These are phyloP conservation scores for Penicillium cinerascens DNA, from an alignment of 495 filamentous ascomycete genomes.

Conservation along the genomic window DNA sequence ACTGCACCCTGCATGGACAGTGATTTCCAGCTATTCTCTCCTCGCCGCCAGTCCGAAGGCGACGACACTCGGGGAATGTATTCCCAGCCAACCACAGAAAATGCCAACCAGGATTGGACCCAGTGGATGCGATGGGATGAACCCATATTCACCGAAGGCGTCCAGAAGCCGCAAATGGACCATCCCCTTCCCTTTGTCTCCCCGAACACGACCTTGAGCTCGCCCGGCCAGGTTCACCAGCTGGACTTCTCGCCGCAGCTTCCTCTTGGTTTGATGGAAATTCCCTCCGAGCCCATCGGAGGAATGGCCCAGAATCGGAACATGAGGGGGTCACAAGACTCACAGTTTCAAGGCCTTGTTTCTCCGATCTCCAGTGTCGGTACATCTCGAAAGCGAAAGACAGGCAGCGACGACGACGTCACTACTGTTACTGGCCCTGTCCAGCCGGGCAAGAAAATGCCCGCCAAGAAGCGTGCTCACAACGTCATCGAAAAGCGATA, in stretches of 20 bases:
- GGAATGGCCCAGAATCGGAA: constrained; percentile 3
- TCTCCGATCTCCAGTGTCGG: constrained; percentile 35
- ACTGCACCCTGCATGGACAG: constrained; percentile 31
- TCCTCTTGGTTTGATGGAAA: constrained; percentile 32
- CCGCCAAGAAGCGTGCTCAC: constrained; percentile 91
- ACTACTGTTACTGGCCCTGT: constrained; percentile 30
- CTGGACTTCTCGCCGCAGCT: constrained; percentile 35
- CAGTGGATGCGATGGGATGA: constrained; percentile 54
- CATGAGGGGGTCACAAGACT: constrained; percentile 2
- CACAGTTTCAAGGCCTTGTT: constrained; percentile 16
- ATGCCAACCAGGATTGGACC: constrained; percentile 42
- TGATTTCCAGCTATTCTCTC: constrained; percentile 44
- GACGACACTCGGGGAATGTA: constrained; percentile 20
- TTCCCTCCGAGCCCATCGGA: constrained; percentile 23
- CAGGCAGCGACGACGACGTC: constrained; percentile 42
- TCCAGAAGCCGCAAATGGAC: constrained; percentile 20
- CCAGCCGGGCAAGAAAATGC: constrained; percentile 55
- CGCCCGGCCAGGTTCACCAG: constrained; percentile 22
- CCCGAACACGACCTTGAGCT: constrained; percentile 25
- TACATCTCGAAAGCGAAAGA: constrained; percentile 39
- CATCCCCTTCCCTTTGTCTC: constrained; percentile 30
- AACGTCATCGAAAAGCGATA: constrained; percentile 98
- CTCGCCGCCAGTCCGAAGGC: constrained; percentile 21
- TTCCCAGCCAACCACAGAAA: constrained; percentile 22
- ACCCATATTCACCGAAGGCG: constrained; percentile 26